phyloP scores from a whole-genome alignment of 306 rosid species.

The Acacia confusa region DNA sequence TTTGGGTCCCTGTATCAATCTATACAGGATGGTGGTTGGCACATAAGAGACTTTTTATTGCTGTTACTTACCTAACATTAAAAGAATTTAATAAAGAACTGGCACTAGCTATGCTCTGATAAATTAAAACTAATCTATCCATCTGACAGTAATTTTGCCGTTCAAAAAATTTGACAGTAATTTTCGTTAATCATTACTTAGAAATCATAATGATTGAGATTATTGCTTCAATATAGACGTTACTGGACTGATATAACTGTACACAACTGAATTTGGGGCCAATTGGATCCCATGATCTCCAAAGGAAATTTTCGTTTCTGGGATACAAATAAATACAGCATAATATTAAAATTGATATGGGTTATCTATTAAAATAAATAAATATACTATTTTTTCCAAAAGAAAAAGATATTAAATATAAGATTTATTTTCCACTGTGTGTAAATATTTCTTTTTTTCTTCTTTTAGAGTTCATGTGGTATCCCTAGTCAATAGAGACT shows the following conservation, averaged over 20 bases:
- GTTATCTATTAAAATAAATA: too few relatives aligned
- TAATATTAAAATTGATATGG: too few relatives aligned
- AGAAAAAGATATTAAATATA: too few relatives aligned
- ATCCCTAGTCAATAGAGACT: too few relatives aligned
- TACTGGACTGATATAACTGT: not conserved
- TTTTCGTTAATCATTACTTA: not conserved
- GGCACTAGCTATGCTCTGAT: not conserved
- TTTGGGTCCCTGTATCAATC: not conserved
- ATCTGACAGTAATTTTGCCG: not conserved
- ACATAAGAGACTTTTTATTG: not conserved
- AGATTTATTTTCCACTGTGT: too few relatives aligned
- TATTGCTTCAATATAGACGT: not conserved
- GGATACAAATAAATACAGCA: not conserved
- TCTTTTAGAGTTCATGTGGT: too few relatives aligned
- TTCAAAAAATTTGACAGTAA: not conserved
- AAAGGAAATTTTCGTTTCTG: not conserved
- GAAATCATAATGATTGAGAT: not conserved
- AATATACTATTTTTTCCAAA: too few relatives aligned
- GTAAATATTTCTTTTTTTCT: too few relatives aligned
- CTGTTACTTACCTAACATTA: not conserved
- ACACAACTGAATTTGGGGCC: not conserved
- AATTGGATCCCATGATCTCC: not conserved
- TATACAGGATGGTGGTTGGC: not conserved
- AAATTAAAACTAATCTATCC: not conserved
- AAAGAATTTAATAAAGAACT: not conserved